Conservation (phyloP, 345 rosid species). For the Pistacia vera region DNA sequence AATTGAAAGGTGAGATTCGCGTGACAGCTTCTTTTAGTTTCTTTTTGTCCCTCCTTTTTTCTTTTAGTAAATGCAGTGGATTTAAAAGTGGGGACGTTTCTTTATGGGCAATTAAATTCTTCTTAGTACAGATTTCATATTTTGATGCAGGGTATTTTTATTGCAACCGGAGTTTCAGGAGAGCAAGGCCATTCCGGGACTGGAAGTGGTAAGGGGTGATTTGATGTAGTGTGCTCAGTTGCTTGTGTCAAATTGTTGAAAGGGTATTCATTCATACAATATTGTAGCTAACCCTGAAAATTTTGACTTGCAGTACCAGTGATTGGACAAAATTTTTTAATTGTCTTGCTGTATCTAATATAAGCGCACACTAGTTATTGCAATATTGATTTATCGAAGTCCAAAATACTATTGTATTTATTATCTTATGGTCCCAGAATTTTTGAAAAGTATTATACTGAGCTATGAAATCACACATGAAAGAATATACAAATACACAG, state of each 20-base stretch:
- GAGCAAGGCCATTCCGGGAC: conserved; percentile 43
- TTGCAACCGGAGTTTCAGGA: conserved; percentile 46
- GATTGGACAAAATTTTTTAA: too few species aligned
- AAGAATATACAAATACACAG: not conserved
- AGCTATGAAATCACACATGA: not conserved
- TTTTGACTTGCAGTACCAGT: not conserved
- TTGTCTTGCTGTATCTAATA: not conserved
- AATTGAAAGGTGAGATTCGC: not conserved
- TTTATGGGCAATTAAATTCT: not conserved
- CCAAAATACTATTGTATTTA: not conserved
- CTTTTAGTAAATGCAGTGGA: not conserved
- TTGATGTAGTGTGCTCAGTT: not conserved
- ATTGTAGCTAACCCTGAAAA: not conserved
- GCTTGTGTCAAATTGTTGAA: not conserved
- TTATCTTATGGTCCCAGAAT: not conserved
- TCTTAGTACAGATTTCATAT: not conserved
- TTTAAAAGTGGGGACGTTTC: not conserved
- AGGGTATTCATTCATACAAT: not conserved
- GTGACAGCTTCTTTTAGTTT: not conserved
- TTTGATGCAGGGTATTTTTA: conserved; percentile 51
- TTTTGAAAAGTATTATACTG: not conserved
- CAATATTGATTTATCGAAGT: not conserved
- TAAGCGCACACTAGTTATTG: not conserved
- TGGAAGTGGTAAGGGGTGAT: conserved; percentile 58
- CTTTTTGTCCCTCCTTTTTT: not conserved